A percentile compares a stretch with the other conserved stretches of the same genome.
Conservation (phyloP, 441 rosid species). For the Bocquillonia castaneifolia region DNA sequence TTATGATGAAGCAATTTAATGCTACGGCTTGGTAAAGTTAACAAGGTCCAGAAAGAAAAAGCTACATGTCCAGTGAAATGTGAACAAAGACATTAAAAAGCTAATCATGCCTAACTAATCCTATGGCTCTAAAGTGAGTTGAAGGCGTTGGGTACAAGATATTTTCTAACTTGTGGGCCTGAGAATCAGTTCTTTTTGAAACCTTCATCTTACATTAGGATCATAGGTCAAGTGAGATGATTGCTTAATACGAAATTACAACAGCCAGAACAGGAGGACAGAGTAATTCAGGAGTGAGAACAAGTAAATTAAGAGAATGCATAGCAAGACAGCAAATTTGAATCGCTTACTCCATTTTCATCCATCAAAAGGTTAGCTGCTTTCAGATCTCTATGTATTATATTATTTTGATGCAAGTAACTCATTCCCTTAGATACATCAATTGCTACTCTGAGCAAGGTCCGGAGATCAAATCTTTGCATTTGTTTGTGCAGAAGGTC, state of each 20-base stretch:
- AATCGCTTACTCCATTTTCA: slow-evolving; percentile 62
- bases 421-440: slow-evolving; percentile 59
- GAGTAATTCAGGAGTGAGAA: slow-evolving; percentile 3
- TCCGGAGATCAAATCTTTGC: slow-evolving; percentile 40
- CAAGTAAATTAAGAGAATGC: background rate
- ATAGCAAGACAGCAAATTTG: slow-evolving; percentile 3
- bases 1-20: slow-evolving; percentile 7
- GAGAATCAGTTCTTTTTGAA: too few species aligned
- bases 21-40: slow-evolving; percentile 2
- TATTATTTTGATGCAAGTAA: slow-evolving; percentile 53
- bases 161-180: too few species aligned
- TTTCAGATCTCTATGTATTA: slow-evolving; percentile 59
- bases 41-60: background rate
- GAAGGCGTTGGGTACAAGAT: background rate
- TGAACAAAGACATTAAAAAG: background rate
- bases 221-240: too few species aligned
- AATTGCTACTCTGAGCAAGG: slow-evolving; percentile 54
- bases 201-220: too few species aligned
- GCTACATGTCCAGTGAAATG: background rate
- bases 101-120: background rate
- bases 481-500: slow-evolving; percentile 60
- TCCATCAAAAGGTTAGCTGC: slow-evolving; percentile 66
- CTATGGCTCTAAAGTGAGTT: background rate
- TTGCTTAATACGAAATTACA: background rate
- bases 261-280: background rate